These are phyloP conservation scores for Ceratobasidium sp. DNA, from an alignment of 1,284 basidiomycete species.

Conservation along the genomic window DNA sequence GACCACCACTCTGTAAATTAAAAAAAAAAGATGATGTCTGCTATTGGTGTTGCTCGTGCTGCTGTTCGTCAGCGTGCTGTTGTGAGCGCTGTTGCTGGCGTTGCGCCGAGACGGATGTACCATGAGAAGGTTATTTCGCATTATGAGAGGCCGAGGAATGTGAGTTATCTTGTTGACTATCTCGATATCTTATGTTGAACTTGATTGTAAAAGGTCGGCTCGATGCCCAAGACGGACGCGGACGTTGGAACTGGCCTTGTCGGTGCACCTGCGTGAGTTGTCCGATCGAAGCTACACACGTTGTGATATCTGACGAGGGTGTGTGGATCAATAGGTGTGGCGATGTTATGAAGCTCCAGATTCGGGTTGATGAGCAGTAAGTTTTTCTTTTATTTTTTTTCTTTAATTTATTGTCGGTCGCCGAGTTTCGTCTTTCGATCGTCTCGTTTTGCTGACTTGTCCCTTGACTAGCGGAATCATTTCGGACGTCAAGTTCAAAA, in stretches of 20 bases:
- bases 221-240: slow-evolving; percentile 89
- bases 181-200: slow-evolving; percentile 65
- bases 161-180: slow-evolving; percentile 63
- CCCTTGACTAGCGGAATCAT: slow-evolving; percentile 75
- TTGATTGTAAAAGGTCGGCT: slow-evolving; percentile 84
- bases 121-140: slow-evolving; percentile 96
- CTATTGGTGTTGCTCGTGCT: slow-evolving; percentile 28
- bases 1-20: slow-evolving; percentile 29
- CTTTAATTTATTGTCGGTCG: slow-evolving; percentile 52
- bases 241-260: slow-evolving; percentile 98
- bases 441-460: slow-evolving; percentile 4
- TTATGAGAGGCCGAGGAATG: slow-evolving; percentile 95
- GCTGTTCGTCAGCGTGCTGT: slow-evolving; percentile 35
- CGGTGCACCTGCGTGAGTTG: slow-evolving; percentile 93
- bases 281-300: not conserved
- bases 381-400: slow-evolving; percentile 7
- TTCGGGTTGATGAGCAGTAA: slow-evolving; percentile 89
- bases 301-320: not conserved
- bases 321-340: slow-evolving; percentile 70
- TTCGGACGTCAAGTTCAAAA: slow-evolving; percentile 99
- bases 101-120: slow-evolving; percentile 71
- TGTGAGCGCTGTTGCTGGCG: slow-evolving; percentile 15
- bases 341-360: slow-evolving; percentile 99
- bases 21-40: slow-evolving; percentile 38
- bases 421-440: not conserved